Conservation (phyloP, 805 yeast species). For the Cyberlindnera suaveolens region DNA sequence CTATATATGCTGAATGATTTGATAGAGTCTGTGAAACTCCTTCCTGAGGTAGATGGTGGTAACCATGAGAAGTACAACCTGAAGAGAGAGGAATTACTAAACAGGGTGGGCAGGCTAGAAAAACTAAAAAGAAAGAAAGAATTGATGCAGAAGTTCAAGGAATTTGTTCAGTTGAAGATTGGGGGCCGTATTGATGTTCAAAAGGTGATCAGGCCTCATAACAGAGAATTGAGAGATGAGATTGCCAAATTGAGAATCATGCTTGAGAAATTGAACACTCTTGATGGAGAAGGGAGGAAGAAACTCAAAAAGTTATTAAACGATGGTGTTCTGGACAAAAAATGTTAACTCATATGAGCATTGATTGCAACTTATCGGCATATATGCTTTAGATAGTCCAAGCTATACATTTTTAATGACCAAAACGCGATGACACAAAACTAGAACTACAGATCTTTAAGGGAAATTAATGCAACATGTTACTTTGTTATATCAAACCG, state of each 20-base stretch:
- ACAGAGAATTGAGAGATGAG: conserved; percentile 12
- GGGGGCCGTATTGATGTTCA: conserved; percentile 15
- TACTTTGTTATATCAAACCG: neutral
- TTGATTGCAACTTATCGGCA: too few species aligned
- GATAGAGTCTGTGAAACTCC: conserved; percentile 10
- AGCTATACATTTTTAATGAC: neutral
- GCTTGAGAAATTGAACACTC: conserved; percentile 18
- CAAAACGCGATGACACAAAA: neutral
- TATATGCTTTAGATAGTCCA: too few species aligned
- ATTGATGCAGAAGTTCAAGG: conserved; percentile 4
- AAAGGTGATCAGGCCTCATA: conserved; percentile 12
- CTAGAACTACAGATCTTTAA: neutral
- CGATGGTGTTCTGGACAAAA: neutral
- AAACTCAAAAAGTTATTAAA: conserved; percentile 5
- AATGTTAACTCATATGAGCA: too few species aligned
- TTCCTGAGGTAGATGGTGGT: conserved; percentile 13
- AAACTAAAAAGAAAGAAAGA: conserved; percentile 5
- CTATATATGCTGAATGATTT: conserved; percentile 15
- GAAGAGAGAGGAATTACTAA: conserved; percentile 4
- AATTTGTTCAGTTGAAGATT: conserved; percentile 11
- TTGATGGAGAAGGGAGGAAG: conserved; percentile 7
- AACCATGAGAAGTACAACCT: conserved; percentile 8
- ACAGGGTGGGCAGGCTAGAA: conserved; percentile 6
- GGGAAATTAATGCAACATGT: conserved; percentile 2
- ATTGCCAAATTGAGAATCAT: conserved; percentile 13